Conservation (phyloP, 2,329 filamentous ascomycete species). For the Clonostachys rhizophaga region DNA sequence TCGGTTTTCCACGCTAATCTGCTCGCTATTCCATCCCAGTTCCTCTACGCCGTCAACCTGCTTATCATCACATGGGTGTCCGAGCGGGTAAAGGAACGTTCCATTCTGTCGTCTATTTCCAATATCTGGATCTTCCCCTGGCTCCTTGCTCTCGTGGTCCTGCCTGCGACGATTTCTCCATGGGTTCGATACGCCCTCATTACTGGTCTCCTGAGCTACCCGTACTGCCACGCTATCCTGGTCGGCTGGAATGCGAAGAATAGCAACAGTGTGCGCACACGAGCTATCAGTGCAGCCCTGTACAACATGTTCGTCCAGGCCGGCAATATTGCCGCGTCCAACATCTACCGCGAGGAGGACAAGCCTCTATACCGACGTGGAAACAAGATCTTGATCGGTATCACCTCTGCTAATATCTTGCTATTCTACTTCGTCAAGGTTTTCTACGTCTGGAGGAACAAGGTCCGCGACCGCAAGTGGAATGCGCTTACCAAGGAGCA, state of each 20-base stretch:
- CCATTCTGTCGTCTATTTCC: constrained; percentile 35
- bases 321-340: constrained; percentile 33
- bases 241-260: constrained; percentile 59
- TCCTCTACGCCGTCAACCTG: constrained; percentile 39
- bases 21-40: constrained; percentile 36
- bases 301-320: constrained; percentile 54
- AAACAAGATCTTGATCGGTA: constrained; percentile 42
- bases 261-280: constrained; percentile 55
- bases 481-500: constrained; percentile 35
- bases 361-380: constrained; percentile 45
- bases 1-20: constrained; percentile 39
- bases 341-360: constrained; percentile 41
- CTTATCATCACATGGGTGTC: constrained; percentile 39
- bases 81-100: constrained; percentile 34
- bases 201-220: constrained; percentile 28
- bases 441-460: constrained; percentile 43
- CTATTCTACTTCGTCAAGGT: constrained; percentile 36
- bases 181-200: constrained; percentile 25
- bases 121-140: constrained; percentile 47
- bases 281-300: constrained; percentile 54
- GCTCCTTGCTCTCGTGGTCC: constrained; percentile 34
- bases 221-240: constrained; percentile 31
- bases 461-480: constrained; percentile 34
- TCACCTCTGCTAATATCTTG: constrained; percentile 40
- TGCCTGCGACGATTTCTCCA: constrained; percentile 16